phyloP scores from a whole-genome alignment of 306 rosid species.

The Rosa chinensis region DNA sequence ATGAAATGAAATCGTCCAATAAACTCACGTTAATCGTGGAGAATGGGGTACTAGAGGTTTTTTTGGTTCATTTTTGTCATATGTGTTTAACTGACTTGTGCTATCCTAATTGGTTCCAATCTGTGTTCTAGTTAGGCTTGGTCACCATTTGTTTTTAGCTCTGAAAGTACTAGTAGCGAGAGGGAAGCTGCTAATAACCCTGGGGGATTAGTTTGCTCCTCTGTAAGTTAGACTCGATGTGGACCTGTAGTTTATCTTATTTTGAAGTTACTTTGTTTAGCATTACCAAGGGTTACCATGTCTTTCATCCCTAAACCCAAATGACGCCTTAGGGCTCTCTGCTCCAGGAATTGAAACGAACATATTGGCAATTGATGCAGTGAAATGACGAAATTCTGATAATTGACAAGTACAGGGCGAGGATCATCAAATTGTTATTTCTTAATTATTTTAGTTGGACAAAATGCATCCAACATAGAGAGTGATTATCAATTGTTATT shows the following conservation, averaged over 20 bases:
- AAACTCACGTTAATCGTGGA: slow-evolving; percentile 42
- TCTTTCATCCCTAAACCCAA: no score
- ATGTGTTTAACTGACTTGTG: background rate
- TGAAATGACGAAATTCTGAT: no score
- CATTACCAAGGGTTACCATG: no score
- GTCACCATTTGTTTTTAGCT: slow-evolving; percentile 54
- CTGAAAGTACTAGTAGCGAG: slow-evolving; percentile 32
- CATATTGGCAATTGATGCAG: no score
- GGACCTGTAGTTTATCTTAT: slow-evolving; percentile 2
- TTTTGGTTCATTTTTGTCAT: background rate
- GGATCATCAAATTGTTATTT: no score
- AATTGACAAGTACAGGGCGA: no score
- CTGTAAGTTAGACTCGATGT: slow-evolving; percentile 58
- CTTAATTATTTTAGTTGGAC: no score
- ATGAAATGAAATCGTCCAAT: slow-evolving; percentile 31
- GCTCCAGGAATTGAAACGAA: no score
- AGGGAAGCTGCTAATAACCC: slow-evolving; percentile 33
- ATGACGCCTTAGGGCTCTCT: no score
- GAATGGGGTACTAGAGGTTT: slow-evolving; percentile 55
- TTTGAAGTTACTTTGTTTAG: no score
- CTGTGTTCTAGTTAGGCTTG: slow-evolving; percentile 52
- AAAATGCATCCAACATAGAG: no score
- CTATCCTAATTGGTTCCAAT: background rate
- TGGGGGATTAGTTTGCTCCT: slow-evolving; percentile 49
- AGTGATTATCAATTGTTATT: no score